These are phyloP conservation scores for Xylona heveae DNA, from an alignment of 495 filamentous ascomycete species.

Conservation along the genomic window DNA sequence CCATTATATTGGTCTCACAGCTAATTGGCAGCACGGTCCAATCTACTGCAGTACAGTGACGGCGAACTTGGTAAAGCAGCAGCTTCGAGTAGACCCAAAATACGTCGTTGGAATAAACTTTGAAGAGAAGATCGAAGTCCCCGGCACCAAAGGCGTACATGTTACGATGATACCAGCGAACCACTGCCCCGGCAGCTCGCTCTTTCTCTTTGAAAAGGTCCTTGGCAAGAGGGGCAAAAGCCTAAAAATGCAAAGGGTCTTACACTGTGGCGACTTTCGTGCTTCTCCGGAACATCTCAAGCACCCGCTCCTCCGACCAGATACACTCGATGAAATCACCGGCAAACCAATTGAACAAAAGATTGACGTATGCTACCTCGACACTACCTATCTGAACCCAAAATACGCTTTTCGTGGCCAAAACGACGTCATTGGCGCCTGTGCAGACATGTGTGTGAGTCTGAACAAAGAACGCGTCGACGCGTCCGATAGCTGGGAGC, in stretches of 20 bases:
- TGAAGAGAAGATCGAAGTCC: conserved; percentile 59
- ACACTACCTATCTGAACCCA: conserved; percentile 91
- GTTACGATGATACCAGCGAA: conserved; percentile 96
- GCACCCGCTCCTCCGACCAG: conserved; percentile 61
- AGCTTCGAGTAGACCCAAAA: conserved; percentile 67
- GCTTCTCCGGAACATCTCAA: conserved; percentile 71
- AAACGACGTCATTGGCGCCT: conserved; percentile 65
- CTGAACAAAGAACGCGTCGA: conserved; percentile 35
- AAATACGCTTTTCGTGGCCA: conserved; percentile 90
- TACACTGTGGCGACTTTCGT: conserved; percentile 93
- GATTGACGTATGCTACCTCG: conserved; percentile 87
- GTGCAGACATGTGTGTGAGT: conserved; percentile 67
- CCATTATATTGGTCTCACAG: conserved; percentile 81
- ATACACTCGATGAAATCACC: conserved; percentile 41
- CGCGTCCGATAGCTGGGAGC: conserved; percentile 27
- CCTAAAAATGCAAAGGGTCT: conserved; percentile 43
- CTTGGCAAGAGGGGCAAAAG: conserved; percentile 35
- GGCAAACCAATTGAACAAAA: conserved; percentile 54
- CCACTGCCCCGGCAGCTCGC: conserved; percentile 84
- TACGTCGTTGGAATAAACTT: conserved; percentile 76
- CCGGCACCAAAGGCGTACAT: conserved; percentile 53
- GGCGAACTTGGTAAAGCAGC: conserved; percentile 66
- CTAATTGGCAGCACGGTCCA: conserved; percentile 77
- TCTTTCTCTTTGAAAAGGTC: conserved; percentile 79
- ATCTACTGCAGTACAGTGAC: conserved; percentile 94